These are phyloP conservation scores for Sphaerulina musiva DNA, from an alignment of 2,329 filamentous ascomycete genomes.

Conservation along the genomic window DNA sequence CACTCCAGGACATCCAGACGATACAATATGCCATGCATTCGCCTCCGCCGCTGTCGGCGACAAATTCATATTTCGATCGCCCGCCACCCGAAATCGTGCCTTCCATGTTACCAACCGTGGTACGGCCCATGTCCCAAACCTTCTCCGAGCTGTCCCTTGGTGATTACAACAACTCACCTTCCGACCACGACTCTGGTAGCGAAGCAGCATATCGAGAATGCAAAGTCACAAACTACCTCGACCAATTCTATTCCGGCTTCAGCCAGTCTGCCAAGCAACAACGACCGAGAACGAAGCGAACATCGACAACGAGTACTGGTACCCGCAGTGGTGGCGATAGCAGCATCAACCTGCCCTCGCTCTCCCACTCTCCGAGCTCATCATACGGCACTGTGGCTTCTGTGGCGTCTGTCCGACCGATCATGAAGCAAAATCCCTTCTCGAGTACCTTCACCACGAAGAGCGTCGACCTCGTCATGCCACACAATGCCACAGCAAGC, in stretches of 20 bases:
- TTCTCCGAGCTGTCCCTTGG: slow-evolving; percentile 39
- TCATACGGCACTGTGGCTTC: slow-evolving; percentile 39
- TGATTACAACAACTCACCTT: slow-evolving; percentile 16
- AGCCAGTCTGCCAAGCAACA: slow-evolving; percentile 24
- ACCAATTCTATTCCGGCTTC: slow-evolving; percentile 36
- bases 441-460: slow-evolving; percentile 33
- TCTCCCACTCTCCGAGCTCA: slow-evolving; percentile 43
- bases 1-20: slow-evolving; percentile 17
- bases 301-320: slow-evolving; percentile 12
- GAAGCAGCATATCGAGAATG: slow-evolving; percentile 24
- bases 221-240: slow-evolving; percentile 39
- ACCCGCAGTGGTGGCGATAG: slow-evolving; percentile 7
- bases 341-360: slow-evolving; percentile 38
- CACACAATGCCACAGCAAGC: slow-evolving; percentile 27
- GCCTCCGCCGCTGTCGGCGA: slow-evolving; percentile 19
- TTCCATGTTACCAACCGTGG: slow-evolving; percentile 42
- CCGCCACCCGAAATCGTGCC: slow-evolving; percentile 40
- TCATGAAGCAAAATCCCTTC: slow-evolving; percentile 38
- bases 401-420: slow-evolving; percentile 38
- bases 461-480: slow-evolving; percentile 41
- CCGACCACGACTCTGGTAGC: slow-evolving; percentile 11
- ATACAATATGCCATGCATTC: slow-evolving; percentile 27
- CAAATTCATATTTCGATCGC: slow-evolving; percentile 23
- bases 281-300: slow-evolving; percentile 18
- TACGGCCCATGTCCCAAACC: slow-evolving; percentile 32